A percentile compares a stretch with the other conserved stretches of the same genome.
Conservation (phyloP, 2,329 filamentous ascomycete genomes). For the Atkinsonella hypoxylon region DNA sequence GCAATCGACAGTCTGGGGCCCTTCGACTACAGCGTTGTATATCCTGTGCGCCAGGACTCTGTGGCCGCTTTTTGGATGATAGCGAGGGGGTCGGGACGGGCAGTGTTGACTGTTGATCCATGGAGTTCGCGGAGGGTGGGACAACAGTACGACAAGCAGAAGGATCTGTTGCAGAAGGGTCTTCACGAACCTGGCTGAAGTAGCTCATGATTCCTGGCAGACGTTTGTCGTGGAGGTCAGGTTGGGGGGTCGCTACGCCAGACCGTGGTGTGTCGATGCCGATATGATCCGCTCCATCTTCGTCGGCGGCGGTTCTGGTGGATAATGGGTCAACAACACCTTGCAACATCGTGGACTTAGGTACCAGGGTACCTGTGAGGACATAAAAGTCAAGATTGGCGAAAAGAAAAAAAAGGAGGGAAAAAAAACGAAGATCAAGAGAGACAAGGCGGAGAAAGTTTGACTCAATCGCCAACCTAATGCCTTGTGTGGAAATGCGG, state of each 20-base stretch:
- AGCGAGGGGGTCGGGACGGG: constrained; percentile 18
- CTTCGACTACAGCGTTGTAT: constrained; percentile 14
- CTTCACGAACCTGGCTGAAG: constrained; percentile 98
- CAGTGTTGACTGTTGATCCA: constrained; percentile 13
- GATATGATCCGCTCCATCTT: constrained; percentile 64
- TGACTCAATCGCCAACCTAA: neutral
- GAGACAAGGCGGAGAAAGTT: neutral
- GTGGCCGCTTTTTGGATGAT: constrained; percentile 15
- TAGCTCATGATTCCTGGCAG: constrained; percentile 93
- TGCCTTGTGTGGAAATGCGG: constrained; percentile 15
- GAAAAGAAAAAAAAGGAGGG: neutral
- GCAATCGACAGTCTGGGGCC: constrained; percentile 6
- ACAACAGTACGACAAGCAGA: constrained; percentile 23
- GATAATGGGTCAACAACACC: constrained; percentile 43
- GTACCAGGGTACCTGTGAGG: constrained; percentile 7
- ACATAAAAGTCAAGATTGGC: neutral
- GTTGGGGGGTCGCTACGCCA: constrained; percentile 83
- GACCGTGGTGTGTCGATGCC: constrained; percentile 81
- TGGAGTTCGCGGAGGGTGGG: constrained; percentile 24
- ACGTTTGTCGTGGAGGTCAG: constrained; percentile 88
- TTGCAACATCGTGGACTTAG: constrained; percentile 25
- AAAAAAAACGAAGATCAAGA: neutral
- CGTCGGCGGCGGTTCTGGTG: constrained; percentile 48
- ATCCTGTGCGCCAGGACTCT: constrained; percentile 13
- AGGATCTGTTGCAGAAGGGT: constrained; percentile 45